Evolutionary conservation across 257 asterid genomes (phyloP), one percentile per base, ranked within the genome.

Genomic region (Marsdenia floribunda): DNA sequence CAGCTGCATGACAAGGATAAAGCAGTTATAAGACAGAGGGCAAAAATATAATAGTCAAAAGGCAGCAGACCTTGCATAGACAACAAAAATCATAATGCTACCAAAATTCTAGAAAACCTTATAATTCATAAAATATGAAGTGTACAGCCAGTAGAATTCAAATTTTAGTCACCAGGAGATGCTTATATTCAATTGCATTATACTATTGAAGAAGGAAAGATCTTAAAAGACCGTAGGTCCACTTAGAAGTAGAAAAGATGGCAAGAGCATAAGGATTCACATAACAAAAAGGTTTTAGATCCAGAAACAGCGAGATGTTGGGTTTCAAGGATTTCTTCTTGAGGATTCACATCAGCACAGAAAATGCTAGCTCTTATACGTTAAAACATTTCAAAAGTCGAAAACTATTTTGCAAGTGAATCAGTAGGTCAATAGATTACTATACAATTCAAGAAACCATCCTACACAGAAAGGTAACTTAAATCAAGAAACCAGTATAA

Each of bases 1-100:
- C 77, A 94, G 75, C 97, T 94, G 95, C 89, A 85, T 63, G 73
- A 72, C 40, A 77, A 59, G 44, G 78, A 52, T 72, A 78, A 58
- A 71, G 74, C 40, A 68, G 73, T 67, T 46, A 77, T 76, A 79
- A 80, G 72, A 66, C 71, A 54, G 60, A n/a, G 29, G 66, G 58
- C 5, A n/a, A 73, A 26, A 68, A 52, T 29, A 11, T 54, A 68
- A 22, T 18, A 37, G 46, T 38, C 6, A 57, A 58, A 33, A 68
- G 40, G 70, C 49, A 37, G 26, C 22, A 18, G 49, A 63, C 11
- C 9, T 29, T 2, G 67, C 0, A 60, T 60, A 26, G 24, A 3
- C 40, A 13, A 63, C 68, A 61, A 29, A 22, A 13, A 29, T 61
- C 8, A 63, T 21, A 63, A 33, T 63, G 15, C 37, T 33, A 61